A percentile compares a stretch with the other conserved stretches of the same genome.
Conservation (phyloP, 2,329 filamentous ascomycete species). For the Hirsutella thompsonii region DNA sequence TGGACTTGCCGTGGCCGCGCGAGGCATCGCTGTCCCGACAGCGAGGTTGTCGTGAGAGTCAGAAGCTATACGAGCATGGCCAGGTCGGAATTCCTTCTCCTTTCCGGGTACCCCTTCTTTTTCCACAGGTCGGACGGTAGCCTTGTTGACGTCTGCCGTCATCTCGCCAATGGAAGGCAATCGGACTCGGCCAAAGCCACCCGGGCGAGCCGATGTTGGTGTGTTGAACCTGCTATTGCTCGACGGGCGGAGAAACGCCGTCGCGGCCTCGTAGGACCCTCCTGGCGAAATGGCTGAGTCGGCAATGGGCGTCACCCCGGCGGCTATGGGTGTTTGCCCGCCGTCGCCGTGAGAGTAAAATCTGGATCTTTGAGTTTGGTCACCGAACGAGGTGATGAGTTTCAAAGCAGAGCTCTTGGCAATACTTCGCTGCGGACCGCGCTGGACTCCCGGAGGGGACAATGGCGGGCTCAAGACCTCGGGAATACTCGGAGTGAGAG, state of each 20-base stretch:
- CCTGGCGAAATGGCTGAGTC: conserved; percentile 56
- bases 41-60: conserved; percentile 28
- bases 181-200: conserved; percentile 48
- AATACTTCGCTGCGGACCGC: conserved; percentile 47
- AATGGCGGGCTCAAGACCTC: conserved; percentile 56
- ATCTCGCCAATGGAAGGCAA: conserved; percentile 65
- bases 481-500: conserved; percentile 40
- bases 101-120: conserved; percentile 12
- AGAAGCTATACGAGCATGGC: conserved; percentile 23
- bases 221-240: conserved; percentile 58
- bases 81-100: conserved; percentile 13
- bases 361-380: conserved; percentile 46
- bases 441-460: conserved; percentile 56
- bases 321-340: conserved; percentile 62
- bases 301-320: conserved; percentile 78
- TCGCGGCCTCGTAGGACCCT: conserved; percentile 46
- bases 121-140: conserved; percentile 13
- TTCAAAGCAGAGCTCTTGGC: conserved; percentile 77
- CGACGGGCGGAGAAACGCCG: conserved; percentile 54
- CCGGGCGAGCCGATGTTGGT: conserved; percentile 48
- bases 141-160: conserved; percentile 18
- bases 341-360: conserved; percentile 46
- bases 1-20: conserved; percentile 55
- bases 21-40: conserved; percentile 36
- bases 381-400: conserved; percentile 80